Conservation (phyloP, 768 basidiomycete genomes). For the Hortiboletus flavorubellus region DNA sequence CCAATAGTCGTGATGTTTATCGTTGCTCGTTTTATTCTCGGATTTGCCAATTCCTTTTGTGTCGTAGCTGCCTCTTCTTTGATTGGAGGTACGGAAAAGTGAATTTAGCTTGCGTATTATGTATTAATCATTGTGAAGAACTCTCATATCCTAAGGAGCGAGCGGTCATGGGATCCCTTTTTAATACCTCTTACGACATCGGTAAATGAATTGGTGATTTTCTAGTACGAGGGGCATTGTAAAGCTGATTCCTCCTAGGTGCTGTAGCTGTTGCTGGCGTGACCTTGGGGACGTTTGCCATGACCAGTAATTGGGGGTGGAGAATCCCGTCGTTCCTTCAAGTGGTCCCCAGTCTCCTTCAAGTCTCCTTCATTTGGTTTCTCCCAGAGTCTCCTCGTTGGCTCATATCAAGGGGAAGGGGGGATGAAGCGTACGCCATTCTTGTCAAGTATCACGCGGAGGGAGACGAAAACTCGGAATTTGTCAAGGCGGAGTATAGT, state of each 20-base stretch:
- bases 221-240: background rate
- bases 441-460: constrained; percentile 36
- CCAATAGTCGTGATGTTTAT: constrained; percentile 13
- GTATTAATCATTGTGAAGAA: background rate
- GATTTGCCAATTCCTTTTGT: constrained; percentile 8
- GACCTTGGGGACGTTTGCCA: constrained; percentile 37
- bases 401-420: constrained; percentile 54
- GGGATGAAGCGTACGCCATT: constrained; percentile 43
- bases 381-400: constrained; percentile 53
- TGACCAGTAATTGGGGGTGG: too few species aligned
- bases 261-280: constrained; percentile 40
- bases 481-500: too few species aligned
- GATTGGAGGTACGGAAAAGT: background rate
- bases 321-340: constrained; percentile 42
- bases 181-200: background rate
- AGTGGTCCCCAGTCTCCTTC: constrained; percentile 48
- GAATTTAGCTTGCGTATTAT: background rate
- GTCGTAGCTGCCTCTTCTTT: constrained; percentile 13
- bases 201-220: background rate
- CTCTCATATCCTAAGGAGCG: constrained; percentile 12
- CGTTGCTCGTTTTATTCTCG: constrained; percentile 17
- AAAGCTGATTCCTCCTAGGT: background rate
- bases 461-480: too few species aligned
- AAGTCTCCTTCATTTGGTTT: constrained; percentile 31
- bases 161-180: too few species aligned